Conservation (phyloP, 1,284 basidiomycete species). For the Pisolithus thermaeus region DNA sequence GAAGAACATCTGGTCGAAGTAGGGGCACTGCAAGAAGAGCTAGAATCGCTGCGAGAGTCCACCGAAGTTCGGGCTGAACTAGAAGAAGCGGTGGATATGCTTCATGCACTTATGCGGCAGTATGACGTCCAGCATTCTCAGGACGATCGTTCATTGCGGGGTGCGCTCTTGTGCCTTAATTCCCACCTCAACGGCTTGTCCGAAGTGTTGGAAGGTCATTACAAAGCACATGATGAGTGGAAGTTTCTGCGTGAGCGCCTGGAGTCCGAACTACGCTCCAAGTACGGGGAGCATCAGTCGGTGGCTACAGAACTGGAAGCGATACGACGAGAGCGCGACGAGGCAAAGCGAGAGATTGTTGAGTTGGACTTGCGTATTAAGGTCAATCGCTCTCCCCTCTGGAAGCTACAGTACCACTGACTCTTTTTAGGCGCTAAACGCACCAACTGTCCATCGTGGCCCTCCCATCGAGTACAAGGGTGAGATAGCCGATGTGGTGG, state of each 20-base stretch:
- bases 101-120: conserved; percentile 46
- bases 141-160: conserved; percentile 46
- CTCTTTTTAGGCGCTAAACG: conserved; percentile 15
- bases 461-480: conserved; percentile 39
- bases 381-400: conserved; percentile 28
- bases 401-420: conserved; percentile 6
- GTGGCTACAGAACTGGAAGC: conserved; percentile 52
- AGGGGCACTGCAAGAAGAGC: conserved; percentile 34
- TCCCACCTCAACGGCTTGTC: conserved; percentile 52
- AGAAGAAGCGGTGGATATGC: conserved; percentile 38
- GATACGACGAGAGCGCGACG: conserved; percentile 49
- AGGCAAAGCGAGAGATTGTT: conserved; percentile 41
- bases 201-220: conserved; percentile 43
- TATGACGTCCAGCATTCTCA: conserved; percentile 50
- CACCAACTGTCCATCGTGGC: conserved; percentile 20
- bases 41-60: conserved; percentile 30
- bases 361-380: conserved; percentile 39
- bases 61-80: conserved; percentile 42
- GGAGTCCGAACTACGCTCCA: conserved; percentile 45
- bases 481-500: conserved; percentile 55
- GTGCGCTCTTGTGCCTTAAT: conserved; percentile 45
- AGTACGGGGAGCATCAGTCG: conserved; percentile 43
- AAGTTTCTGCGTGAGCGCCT: conserved; percentile 45
- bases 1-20: conserved; percentile 46
- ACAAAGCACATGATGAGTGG: conserved; percentile 40